Evolutionary conservation across 768 basidiomycete species (phyloP).

Genomic region (Xerocomus spinulosus): DNA sequence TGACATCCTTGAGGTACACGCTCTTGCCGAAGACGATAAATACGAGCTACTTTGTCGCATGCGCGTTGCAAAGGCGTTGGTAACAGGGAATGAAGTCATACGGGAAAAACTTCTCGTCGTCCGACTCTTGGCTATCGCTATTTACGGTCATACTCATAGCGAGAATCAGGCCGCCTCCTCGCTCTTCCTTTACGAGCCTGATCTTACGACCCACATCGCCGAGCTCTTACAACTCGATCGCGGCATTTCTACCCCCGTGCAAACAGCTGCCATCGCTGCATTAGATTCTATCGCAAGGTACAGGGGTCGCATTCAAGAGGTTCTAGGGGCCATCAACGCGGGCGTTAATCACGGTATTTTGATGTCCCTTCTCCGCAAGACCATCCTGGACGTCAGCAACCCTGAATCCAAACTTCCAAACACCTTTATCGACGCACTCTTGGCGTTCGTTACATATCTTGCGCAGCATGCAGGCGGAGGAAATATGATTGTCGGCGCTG

Average conservation of each 20-base stretch:
- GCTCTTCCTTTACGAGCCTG: constrained; percentile 93
- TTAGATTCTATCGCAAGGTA: constrained; percentile 89
- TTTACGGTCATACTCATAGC: constrained; percentile 82
- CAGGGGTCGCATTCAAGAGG: constrained; percentile 77
- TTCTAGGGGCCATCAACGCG: constrained; percentile 85
- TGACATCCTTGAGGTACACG: constrained; percentile 61
- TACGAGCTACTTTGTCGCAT: constrained; percentile 88
- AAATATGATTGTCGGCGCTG: constrained; percentile 93
- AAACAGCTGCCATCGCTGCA: constrained; percentile 83
- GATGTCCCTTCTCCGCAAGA: constrained; percentile 83
- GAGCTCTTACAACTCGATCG: constrained; percentile 82
- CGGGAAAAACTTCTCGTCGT: constrained; percentile 78
- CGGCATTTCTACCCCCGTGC: constrained; percentile 63
- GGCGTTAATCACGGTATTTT: constrained; percentile 95
- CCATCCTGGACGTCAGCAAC: constrained; percentile 66
- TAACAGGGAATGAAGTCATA: constrained; percentile 50
- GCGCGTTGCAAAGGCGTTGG: constrained; percentile 69
- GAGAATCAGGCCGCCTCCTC: constrained; percentile 76
- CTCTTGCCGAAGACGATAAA: constrained; percentile 75
- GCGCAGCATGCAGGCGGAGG: constrained; percentile 81
- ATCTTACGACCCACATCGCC: constrained; percentile 82
- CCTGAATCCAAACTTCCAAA: constrained; percentile 64
- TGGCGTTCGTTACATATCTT: constrained; percentile 84
- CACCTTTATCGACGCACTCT: constrained; percentile 75
- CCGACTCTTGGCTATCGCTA: constrained; percentile 82